A percentile compares a stretch with the other conserved stretches of the same genome.
These are phyloP conservation scores for Hydnomerulius pinastri DNA, from an alignment of 768 basidiomycete species.

Conservation along the genomic window DNA sequence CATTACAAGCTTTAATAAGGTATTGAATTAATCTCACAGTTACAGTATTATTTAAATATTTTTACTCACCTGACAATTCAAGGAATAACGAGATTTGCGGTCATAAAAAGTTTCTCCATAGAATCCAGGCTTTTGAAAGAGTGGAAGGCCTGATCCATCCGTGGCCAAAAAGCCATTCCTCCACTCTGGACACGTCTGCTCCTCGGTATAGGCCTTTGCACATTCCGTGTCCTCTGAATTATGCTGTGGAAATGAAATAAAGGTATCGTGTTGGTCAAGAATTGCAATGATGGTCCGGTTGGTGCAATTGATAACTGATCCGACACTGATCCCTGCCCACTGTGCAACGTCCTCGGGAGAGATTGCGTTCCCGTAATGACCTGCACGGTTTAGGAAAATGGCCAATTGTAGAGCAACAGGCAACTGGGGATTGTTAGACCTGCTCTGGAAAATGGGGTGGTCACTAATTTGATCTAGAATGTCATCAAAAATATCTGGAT, in stretches of 20 bases:
- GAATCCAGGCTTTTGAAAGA: conserved; percentile 12
- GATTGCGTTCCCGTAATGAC: conserved; percentile 29
- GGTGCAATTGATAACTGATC: background rate
- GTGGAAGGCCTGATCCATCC: conserved; percentile 1
- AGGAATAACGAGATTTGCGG: conserved; percentile 18
- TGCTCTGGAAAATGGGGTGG: background rate
- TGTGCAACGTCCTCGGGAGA: conserved; percentile 1
- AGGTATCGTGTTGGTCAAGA: background rate
- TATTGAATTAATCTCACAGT: background rate
- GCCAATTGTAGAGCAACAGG: conserved; percentile 31
- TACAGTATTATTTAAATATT: background rate
- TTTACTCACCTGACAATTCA: conserved; percentile 18
- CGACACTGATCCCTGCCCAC: conserved; percentile 3
- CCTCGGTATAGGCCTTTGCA: background rate
- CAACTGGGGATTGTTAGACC: conserved; percentile 17
- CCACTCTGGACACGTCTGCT: conserved; percentile 2
- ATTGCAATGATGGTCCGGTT: conserved; percentile 1
- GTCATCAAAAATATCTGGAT: conserved; percentile 1
- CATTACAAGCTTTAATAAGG: conserved; percentile 3
- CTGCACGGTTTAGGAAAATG: conserved; percentile 24
- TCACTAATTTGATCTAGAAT: conserved; percentile 7
- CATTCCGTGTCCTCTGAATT: background rate
- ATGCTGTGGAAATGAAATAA: background rate
- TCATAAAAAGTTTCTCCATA: conserved; percentile 16
- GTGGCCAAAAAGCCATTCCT: conserved; percentile 3